A percentile compares a stretch with the other conserved stretches of the same genome.
phyloP scores from a whole-genome alignment of 2,329 filamentous ascomycete species.

The Lasiodiplodia hormozganensis region DNA sequence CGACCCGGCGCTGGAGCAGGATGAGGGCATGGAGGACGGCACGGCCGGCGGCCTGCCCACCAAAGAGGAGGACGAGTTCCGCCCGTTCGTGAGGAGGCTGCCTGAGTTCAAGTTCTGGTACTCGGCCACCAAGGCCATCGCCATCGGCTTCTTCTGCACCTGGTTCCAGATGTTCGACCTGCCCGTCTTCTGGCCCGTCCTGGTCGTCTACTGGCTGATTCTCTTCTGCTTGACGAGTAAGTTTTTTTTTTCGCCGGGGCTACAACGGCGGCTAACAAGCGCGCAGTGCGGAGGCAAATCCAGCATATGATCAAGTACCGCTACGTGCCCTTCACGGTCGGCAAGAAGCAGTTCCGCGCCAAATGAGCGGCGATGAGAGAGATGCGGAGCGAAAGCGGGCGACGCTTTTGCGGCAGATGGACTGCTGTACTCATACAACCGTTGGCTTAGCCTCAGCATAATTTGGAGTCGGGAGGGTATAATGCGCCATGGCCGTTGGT shows the following conservation, averaged over 20 bases:
- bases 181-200: slow-evolving; percentile 97
- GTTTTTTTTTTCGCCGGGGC: slow-evolving; percentile 46
- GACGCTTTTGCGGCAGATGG: neutral
- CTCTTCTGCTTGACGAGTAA: slow-evolving; percentile 93
- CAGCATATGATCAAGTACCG: slow-evolving; percentile 99
- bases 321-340: slow-evolving; percentile 92
- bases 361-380: slow-evolving; percentile 16
- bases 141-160: slow-evolving; percentile 83
- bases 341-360: slow-evolving; percentile 64
- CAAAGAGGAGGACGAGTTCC: slow-evolving; percentile 96
- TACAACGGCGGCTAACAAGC: slow-evolving; percentile 28
- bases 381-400: neutral
- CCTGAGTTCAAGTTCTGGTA: slow-evolving; percentile 99
- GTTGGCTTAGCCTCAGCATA: slow-evolving; percentile 25
- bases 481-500: slow-evolving; percentile 7
- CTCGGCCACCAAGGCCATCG: slow-evolving; percentile 85
- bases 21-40: slow-evolving; percentile 96
- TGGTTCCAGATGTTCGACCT: slow-evolving; percentile 96
- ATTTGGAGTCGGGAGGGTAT: slow-evolving; percentile 19
- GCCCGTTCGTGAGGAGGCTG: slow-evolving; percentile 92
- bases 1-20: slow-evolving; percentile 92
- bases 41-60: slow-evolving; percentile 79
- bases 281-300: slow-evolving; percentile 93
- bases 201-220: slow-evolving; percentile 99
- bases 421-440: neutral